Base-by-base conservation (phyloP, 1,139 yeast genomes). In the Geotrichum restrictum region DNA sequence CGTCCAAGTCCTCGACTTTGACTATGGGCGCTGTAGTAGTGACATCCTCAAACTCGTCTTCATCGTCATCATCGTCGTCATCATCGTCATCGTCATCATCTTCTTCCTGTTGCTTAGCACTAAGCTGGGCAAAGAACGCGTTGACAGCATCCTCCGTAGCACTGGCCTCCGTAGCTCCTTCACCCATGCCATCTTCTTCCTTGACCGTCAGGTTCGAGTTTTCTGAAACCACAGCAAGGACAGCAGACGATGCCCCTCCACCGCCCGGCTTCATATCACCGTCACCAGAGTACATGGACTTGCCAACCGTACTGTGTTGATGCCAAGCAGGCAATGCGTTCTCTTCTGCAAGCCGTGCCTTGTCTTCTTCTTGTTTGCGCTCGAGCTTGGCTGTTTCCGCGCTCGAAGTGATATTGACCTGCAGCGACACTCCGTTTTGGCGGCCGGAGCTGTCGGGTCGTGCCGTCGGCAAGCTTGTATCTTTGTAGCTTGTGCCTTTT, bases 251-350 rank as follows among this genome's bases (percentile, higher is more conserved):
- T 6, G 42, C 7, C 8, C 3, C 29, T 1, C 33, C 36, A 4
- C 8, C 13, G 29, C 31, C 31, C 18, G 37, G 18, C 18, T 27
- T 22, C n/a, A 21, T 42, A 37, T 42, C 49, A 32, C 39, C 49
- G 6, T 42, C 44, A 7, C 52, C 48, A 14, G 44, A 41, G 40
- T 52, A 52, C 52, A 52, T 52, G 27, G 43, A 41, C 34, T 52
- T 52, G 24, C 95, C 96, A 58, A 93, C 94, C 0, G 98, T 89
- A 63, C 94, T 83, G 60, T 84, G 84, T 60, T 85, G 80, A 67
- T 93, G 96, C 99, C 99, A 93, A 22, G 95, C 83, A 10, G 99
- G 98, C 61, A 93, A 76, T 1, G 96, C 97, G 67, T 94, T 93
- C 69, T 91, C 96, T 65, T 87, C 86, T 66, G 91, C 70, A 45